Percentiles rank a stretch among this genome's conserved stretches.
Conservation (phyloP, 352 stramenopile species). For the Achlya hypogyna region DNA sequence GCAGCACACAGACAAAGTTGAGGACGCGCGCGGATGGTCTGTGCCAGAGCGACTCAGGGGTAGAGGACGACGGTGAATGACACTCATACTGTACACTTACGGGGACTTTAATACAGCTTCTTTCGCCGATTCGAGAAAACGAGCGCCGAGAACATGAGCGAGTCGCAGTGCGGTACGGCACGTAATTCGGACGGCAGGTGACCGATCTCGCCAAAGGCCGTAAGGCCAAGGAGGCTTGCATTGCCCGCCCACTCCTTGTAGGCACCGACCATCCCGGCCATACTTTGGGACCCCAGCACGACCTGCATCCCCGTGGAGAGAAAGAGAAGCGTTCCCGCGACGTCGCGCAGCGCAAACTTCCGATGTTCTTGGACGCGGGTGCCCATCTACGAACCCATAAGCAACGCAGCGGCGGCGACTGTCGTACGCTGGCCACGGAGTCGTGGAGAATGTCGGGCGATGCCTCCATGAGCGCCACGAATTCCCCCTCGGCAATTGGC, state of each 20-base stretch:
- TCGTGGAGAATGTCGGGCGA: slow-evolving; percentile 70
- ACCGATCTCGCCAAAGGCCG: slow-evolving; percentile 80
- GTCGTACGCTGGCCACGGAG: slow-evolving; percentile 71
- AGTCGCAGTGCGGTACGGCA: slow-evolving; percentile 80
- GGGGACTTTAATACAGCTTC: slow-evolving; percentile 24
- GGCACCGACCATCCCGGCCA: slow-evolving; percentile 83
- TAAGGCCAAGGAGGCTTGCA: slow-evolving; percentile 79
- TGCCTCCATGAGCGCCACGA: slow-evolving; percentile 83
- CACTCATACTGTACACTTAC: background rate
- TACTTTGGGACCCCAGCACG: slow-evolving; percentile 78
- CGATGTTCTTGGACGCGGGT: slow-evolving; percentile 56
- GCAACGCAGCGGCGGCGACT: background rate
- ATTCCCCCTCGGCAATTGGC: slow-evolving; percentile 60
- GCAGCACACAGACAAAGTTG: too few relatives aligned
- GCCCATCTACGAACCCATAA: slow-evolving; percentile 48
- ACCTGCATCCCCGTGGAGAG: slow-evolving; percentile 75
- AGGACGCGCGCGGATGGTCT: too few relatives aligned
- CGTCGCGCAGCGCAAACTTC: slow-evolving; percentile 78
- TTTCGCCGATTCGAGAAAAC: slow-evolving; percentile 81
- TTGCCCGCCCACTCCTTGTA: slow-evolving; percentile 79
- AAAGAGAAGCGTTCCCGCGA: slow-evolving; percentile 80
- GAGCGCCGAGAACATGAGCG: slow-evolving; percentile 83
- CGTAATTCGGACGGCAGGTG: slow-evolving; percentile 61
- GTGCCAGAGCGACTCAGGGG: too few relatives aligned
- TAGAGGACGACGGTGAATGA: too few relatives aligned